phyloP scores from a whole-genome alignment of 768 basidiomycete species.

The Amanita polypyramis region DNA sequence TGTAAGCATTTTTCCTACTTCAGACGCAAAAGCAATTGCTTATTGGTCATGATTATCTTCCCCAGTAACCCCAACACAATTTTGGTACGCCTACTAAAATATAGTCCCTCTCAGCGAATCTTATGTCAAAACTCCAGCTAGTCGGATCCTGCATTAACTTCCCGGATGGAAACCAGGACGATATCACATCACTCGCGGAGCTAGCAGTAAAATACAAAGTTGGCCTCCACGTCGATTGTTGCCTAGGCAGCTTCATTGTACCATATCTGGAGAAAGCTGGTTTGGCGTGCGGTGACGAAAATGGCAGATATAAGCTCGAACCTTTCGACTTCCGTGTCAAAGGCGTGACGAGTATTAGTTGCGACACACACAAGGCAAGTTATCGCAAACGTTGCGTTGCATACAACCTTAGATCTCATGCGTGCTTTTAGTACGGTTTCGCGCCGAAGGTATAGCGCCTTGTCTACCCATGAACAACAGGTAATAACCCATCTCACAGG shows the following conservation, averaged over 20 bases:
- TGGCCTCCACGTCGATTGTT: constrained; percentile 92
- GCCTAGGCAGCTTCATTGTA: constrained; percentile 87
- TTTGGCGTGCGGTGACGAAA: constrained; percentile 42
- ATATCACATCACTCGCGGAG: constrained; percentile 67
- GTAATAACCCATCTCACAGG: constrained; percentile 30
- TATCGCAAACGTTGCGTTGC: neutral
- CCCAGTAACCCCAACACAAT: constrained; percentile 80
- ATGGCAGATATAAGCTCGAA: constrained; percentile 43
- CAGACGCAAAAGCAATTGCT: neutral
- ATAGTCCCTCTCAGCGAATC: neutral
- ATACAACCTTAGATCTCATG: constrained; percentile 4
- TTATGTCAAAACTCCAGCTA: constrained; percentile 32
- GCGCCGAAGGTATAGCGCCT: constrained; percentile 63
- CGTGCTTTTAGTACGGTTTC: constrained; percentile 66
- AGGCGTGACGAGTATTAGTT: constrained; percentile 91
- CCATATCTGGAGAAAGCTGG: constrained; percentile 83
- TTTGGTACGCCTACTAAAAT: constrained; percentile 37
- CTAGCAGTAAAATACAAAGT: constrained; percentile 69
- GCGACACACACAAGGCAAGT: constrained; percentile 87
- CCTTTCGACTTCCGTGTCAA: constrained; percentile 87
- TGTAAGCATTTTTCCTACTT: constrained; percentile 40
- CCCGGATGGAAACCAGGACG: constrained; percentile 79
- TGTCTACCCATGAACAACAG: neutral
- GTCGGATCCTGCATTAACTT: constrained; percentile 84
- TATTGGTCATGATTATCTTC: constrained; percentile 3